Evolutionary conservation across 2,329 filamentous ascomycete genomes (phyloP).

Genomic region (Colletotrichum nymphaeae): DNA sequence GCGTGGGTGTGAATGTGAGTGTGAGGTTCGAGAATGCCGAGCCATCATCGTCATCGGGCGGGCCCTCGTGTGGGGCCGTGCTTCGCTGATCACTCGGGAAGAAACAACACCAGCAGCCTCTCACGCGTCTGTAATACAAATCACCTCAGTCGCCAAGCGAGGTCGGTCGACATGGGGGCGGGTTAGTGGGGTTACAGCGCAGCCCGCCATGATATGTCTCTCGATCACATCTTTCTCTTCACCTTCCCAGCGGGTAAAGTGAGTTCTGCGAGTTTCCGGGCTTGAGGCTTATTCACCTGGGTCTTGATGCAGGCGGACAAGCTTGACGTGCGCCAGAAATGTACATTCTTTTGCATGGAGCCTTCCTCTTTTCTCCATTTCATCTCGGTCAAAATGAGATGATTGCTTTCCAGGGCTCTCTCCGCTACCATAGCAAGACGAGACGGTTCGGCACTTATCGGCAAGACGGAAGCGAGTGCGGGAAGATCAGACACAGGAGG

Average conservation of each 20-base stretch:
- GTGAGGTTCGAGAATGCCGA: constrained; percentile 8
- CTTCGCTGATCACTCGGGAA: constrained; percentile 12
- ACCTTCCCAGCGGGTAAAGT: no score
- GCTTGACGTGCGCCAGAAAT: constrained; percentile 3
- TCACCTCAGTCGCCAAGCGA: constrained; percentile 18
- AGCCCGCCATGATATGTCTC: constrained; percentile 1
- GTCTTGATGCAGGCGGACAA: constrained; percentile 10
- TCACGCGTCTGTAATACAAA: constrained; percentile 14
- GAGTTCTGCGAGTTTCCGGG: constrained; percentile 1
- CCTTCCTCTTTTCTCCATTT: no score
- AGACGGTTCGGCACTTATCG: constrained; percentile 11
- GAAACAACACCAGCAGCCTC: not conserved
- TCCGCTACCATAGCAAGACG: not conserved
- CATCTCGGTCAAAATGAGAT: not conserved
- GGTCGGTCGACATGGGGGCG: not conserved
- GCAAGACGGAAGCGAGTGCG: not conserved
- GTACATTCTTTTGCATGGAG: not conserved
- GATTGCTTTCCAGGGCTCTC: not conserved
- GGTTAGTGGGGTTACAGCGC: constrained; percentile 12
- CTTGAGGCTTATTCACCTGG: constrained; percentile 23
- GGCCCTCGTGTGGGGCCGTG: constrained; percentile 20
- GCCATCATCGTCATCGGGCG: constrained; percentile 26
- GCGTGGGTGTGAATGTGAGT: not conserved
- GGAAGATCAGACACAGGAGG: not conserved
- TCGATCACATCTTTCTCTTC: not conserved